Evolutionary conservation across 805 yeast species (phyloP).

Genomic region (Candida ponderosae): DNA sequence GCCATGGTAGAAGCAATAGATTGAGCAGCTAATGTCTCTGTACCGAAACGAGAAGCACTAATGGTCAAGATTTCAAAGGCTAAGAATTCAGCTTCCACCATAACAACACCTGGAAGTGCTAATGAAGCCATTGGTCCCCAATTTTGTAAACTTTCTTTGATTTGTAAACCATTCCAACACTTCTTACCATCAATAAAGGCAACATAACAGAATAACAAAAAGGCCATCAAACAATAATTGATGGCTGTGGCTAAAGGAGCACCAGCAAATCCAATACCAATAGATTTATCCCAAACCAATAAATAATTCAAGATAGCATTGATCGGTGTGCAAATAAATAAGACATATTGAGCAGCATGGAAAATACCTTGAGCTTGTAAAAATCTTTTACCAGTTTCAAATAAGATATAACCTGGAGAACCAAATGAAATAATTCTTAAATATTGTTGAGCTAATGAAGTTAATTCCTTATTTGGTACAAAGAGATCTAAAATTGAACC

Average conservation of each 20-base stretch:
- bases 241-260: slow-evolving; percentile 67
- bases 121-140: slow-evolving; percentile 40
- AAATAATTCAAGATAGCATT: slow-evolving; percentile 53
- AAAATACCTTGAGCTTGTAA: slow-evolving; percentile 74
- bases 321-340: slow-evolving; percentile 57
- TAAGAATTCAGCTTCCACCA: slow-evolving; percentile 54
- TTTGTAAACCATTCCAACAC: slow-evolving; percentile 28
- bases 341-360: slow-evolving; percentile 65
- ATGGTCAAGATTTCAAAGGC: slow-evolving; percentile 56
- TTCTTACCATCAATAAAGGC: slow-evolving; percentile 29
- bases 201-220: slow-evolving; percentile 46
- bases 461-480: slow-evolving; percentile 48
- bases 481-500: slow-evolving; percentile 32
- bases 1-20: slow-evolving; percentile 47
- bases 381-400: slow-evolving; percentile 72
- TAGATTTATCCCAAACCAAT: slow-evolving; percentile 52
- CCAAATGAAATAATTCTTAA: slow-evolving; percentile 50
- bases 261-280: slow-evolving; percentile 66
- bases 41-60: slow-evolving; percentile 48
- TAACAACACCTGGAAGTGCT: slow-evolving; percentile 51
- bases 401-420: slow-evolving; percentile 61
- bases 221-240: slow-evolving; percentile 57
- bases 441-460: slow-evolving; percentile 47
- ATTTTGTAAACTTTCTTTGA: slow-evolving; percentile 17
- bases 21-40: slow-evolving; percentile 50